Evolutionary conservation across 139 green algal species (phyloP).

Genomic region (Picochlorum sp.): DNA sequence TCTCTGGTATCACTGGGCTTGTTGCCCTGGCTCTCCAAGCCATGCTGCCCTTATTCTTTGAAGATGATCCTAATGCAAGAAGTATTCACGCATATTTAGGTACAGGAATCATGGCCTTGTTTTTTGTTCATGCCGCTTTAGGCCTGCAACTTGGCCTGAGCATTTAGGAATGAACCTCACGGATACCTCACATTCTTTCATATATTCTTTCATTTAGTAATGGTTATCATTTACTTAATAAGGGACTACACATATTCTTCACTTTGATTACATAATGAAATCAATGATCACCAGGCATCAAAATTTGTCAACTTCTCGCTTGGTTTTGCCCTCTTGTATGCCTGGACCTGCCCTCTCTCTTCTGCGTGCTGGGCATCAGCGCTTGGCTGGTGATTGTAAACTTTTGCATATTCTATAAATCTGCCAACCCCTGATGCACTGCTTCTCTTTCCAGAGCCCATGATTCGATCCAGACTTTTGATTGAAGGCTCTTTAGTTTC

Average conservation of each 20-base stretch:
- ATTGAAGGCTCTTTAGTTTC: neutral
- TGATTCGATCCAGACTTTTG: neutral
- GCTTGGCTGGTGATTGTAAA: too few species aligned
- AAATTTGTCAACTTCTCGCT: too few species aligned
- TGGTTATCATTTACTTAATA: neutral
- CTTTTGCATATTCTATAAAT: too few species aligned
- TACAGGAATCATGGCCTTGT: slow-evolving; percentile 56
- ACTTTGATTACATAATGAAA: too few species aligned
- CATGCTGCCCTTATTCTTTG: slow-evolving; percentile 57
- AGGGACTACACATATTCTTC: too few species aligned
- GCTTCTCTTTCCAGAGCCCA: too few species aligned
- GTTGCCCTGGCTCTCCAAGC: slow-evolving; percentile 54
- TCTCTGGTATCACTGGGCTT: slow-evolving; percentile 49
- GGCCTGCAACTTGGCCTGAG: slow-evolving; percentile 66
- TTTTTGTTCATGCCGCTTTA: slow-evolving; percentile 55
- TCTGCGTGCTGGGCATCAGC: too few species aligned
- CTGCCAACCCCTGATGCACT: too few species aligned
- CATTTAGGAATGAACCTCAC: slow-evolving; percentile 43
- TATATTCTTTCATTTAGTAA: neutral
- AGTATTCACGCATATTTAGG: slow-evolving; percentile 67
- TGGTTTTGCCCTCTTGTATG: too few species aligned
- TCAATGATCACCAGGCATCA: too few species aligned
- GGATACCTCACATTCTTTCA: too few species aligned
- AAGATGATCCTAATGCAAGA: slow-evolving; percentile 25
- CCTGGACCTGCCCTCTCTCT: too few species aligned